phyloP scores from a whole-genome alignment of 75 land plant species.

The Adiantum capillusveneris region DNA sequence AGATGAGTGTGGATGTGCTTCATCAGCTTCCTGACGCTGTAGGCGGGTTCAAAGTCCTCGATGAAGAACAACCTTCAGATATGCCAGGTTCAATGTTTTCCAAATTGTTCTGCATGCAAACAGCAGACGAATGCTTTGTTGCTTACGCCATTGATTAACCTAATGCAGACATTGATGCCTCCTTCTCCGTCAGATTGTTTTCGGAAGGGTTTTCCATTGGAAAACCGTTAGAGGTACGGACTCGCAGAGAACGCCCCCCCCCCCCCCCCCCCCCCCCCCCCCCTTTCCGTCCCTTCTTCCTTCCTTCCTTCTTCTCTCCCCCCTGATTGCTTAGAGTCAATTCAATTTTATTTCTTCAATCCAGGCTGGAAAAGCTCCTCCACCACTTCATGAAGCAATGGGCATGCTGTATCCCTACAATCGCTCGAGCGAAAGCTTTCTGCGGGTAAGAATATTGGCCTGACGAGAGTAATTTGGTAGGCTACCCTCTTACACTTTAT shows the following conservation, averaged over 20 bases:
- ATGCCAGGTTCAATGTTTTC: neutral
- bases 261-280: too few relatives aligned
- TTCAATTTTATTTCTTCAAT: conserved; percentile 4
- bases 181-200: conserved; percentile 75
- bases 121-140: neutral
- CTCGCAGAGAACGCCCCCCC: too few relatives aligned
- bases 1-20: conserved; percentile 3
- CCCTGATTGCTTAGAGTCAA: neutral
- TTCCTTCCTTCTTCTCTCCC: neutral
- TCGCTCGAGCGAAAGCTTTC: conserved; percentile 60
- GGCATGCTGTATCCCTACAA: conserved; percentile 76
- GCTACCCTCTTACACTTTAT: neutral
- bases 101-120: neutral
- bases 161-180: conserved; percentile 64
- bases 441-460: conserved; percentile 35
- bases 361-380: conserved; percentile 48
- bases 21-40: neutral
- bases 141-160: neutral
- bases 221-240: conserved; percentile 86
- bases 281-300: conserved; percentile 6
- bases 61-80: neutral
- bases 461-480: neutral
- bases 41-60: neutral
- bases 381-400: conserved; percentile 36
- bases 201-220: conserved; percentile 82